Percentiles rank a stretch among this genome's conserved stretches.
Evolutionary conservation across 2,329 filamentous ascomycete species (phyloP).

Genomic region (Xylaria sp.): DNA sequence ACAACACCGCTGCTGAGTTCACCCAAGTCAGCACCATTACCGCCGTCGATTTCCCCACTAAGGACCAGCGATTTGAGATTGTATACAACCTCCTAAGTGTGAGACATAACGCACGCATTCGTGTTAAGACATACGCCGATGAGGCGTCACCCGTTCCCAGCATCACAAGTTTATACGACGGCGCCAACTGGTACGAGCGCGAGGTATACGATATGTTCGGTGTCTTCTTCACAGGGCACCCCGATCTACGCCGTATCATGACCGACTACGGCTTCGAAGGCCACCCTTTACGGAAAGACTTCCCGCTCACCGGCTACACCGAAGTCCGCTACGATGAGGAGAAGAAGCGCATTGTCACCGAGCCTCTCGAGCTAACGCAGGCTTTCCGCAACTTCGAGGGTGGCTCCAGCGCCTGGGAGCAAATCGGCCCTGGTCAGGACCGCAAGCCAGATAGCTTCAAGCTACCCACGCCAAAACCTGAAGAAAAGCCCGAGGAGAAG

Average conservation of each 20-base stretch:
- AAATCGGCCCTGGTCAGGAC: slow-evolving; percentile 75
- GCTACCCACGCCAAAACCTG: slow-evolving; percentile 93
- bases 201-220: slow-evolving; percentile 98
- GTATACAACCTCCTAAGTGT: slow-evolving; percentile 98
- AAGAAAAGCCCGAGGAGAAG: slow-evolving; percentile 93
- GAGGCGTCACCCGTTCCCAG: slow-evolving; percentile 94
- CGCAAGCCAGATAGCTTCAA: slow-evolving; percentile 90
- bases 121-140: slow-evolving; percentile 98
- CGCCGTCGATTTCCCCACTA: slow-evolving; percentile 93
- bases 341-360: slow-evolving; percentile 99
- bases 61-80: slow-evolving; percentile 95
- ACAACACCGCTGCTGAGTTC: slow-evolving; percentile 97
- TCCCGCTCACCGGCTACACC: slow-evolving; percentile 97
- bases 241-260: slow-evolving; percentile 97
- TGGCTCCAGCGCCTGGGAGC: slow-evolving; percentile 77
- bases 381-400: slow-evolving; percentile 99
- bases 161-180: slow-evolving; percentile 86
- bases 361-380: slow-evolving; percentile 97
- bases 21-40: slow-evolving; percentile 94
- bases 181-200: slow-evolving; percentile 98
- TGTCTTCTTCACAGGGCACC: slow-evolving; percentile 95
- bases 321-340: slow-evolving; percentile 99
- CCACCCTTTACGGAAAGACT: slow-evolving; percentile 96
- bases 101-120: slow-evolving; percentile 94
- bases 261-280: slow-evolving; percentile 99